phyloP scores from a whole-genome alignment of 306 rosid genomes.

The Vachellia pachyceras region DNA sequence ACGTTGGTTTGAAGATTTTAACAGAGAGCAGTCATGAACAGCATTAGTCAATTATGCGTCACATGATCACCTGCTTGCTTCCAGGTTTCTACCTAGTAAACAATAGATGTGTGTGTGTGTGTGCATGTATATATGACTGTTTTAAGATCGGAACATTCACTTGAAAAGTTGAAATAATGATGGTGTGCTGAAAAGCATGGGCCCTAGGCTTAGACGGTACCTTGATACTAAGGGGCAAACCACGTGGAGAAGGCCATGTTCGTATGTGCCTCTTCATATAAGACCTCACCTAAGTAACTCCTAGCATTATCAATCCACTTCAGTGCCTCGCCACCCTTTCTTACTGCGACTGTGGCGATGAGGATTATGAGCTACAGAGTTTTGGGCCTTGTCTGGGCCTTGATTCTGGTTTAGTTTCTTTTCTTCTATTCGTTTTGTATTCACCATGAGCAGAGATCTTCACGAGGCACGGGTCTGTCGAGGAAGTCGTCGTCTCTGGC shows the following conservation, averaged over 20 bases:
- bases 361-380: slow-evolving; percentile 45
- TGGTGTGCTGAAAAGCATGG: background rate
- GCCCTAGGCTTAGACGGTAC: background rate
- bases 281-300: slow-evolving; percentile 42
- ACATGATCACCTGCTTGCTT: slow-evolving; percentile 54
- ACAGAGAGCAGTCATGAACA: too few relatives aligned
- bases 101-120: background rate
- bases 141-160: background rate
- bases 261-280: slow-evolving; percentile 38
- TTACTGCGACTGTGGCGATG: slow-evolving; percentile 39
- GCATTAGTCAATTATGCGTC: slow-evolving; percentile 43
- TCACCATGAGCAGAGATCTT: slow-evolving; percentile 40
- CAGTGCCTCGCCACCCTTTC: slow-evolving; percentile 16
- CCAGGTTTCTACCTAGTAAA: slow-evolving; percentile 30
- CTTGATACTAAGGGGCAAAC: slow-evolving; percentile 23
- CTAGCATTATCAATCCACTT: slow-evolving; percentile 12
- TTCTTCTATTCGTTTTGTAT: slow-evolving; percentile 48
- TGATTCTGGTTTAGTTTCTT: slow-evolving; percentile 46
- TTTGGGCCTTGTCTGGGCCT: slow-evolving; percentile 44
- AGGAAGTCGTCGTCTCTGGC: slow-evolving; percentile 53
- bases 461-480: slow-evolving; percentile 50
- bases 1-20: too few relatives aligned
- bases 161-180: background rate
- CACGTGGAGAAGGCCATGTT: slow-evolving; percentile 66
- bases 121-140: background rate